A percentile compares a stretch with the other conserved stretches of the same genome.
These are phyloP conservation scores for Fusarium bactridioides DNA, from an alignment of 2,329 filamentous ascomycete genomes.

Conservation along the genomic window DNA sequence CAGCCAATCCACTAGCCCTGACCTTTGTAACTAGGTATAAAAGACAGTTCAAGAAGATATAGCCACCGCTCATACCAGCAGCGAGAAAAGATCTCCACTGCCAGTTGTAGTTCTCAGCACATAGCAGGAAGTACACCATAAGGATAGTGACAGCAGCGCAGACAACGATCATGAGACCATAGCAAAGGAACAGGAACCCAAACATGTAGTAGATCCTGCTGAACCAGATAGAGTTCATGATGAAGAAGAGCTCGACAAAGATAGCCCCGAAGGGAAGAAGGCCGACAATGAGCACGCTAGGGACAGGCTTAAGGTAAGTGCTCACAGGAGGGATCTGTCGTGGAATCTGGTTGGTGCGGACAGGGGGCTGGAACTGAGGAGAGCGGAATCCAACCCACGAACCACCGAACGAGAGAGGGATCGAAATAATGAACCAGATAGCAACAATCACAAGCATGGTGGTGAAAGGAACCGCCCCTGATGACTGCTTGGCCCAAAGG, in stretches of 20 bases:
- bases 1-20: conserved; percentile 83
- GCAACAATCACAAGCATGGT: conserved; percentile 94
- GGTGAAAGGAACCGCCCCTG: conserved; percentile 92
- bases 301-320: conserved; percentile 85
- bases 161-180: conserved; percentile 95
- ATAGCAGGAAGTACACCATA: conserved; percentile 95
- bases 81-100: conserved; percentile 96
- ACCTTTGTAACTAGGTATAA: conserved; percentile 91
- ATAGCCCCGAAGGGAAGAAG: conserved; percentile 95
- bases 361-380: conserved; percentile 75
- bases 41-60: conserved; percentile 91
- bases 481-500: conserved; percentile 91
- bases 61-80: conserved; percentile 87
- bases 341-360: conserved; percentile 96
- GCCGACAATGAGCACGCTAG: conserved; percentile 90
- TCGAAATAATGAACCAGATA: conserved; percentile 97
- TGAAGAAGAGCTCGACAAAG: conserved; percentile 98
- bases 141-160: conserved; percentile 91
- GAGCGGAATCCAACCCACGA: conserved; percentile 94
- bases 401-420: conserved; percentile 87
- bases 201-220: conserved; percentile 99
- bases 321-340: conserved; percentile 89
- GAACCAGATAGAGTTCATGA: conserved; percentile 99
- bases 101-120: conserved; percentile 98
- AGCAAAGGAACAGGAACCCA: conserved; percentile 97